Conservation (phyloP, 2,329 filamentous ascomycete genomes). For the Monosporascus cannonballus region DNA sequence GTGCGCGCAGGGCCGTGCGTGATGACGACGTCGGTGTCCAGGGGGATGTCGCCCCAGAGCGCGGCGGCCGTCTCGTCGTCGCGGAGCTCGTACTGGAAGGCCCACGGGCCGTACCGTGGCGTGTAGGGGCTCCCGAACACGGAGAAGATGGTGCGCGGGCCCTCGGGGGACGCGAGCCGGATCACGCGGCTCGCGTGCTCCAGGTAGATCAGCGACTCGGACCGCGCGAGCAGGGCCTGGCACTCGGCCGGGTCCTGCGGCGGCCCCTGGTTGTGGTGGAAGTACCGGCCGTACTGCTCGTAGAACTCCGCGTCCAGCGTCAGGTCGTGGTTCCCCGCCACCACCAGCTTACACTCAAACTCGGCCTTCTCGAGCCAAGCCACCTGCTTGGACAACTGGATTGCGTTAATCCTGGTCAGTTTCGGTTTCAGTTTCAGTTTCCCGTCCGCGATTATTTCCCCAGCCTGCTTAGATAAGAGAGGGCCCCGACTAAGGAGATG, state of each 20-base stretch:
- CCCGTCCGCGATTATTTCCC: too few relatives aligned
- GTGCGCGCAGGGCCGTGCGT: slow-evolving; percentile 63
- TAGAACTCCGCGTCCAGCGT: slow-evolving; percentile 63
- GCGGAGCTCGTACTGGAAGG: slow-evolving; percentile 54
- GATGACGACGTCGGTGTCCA: slow-evolving; percentile 58
- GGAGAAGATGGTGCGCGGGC: slow-evolving; percentile 54
- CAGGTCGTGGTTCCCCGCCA: slow-evolving; percentile 72
- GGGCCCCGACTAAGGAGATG: too few relatives aligned
- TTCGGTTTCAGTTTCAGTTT: too few relatives aligned
- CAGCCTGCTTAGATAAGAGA: too few relatives aligned
- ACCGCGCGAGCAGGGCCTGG: slow-evolving; percentile 46
- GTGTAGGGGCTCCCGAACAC: slow-evolving; percentile 69
- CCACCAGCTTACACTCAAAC: slow-evolving; percentile 64
- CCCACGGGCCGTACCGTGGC: slow-evolving; percentile 52
- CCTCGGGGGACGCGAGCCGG: slow-evolving; percentile 44
- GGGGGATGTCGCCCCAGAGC: slow-evolving; percentile 58
- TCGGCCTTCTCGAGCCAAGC: slow-evolving; percentile 61
- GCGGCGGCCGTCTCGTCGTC: slow-evolving; percentile 7
- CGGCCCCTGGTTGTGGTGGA: slow-evolving; percentile 44
- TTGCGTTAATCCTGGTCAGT: not conserved
- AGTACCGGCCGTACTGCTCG: slow-evolving; percentile 41
- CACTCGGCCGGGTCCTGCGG: slow-evolving; percentile 49
- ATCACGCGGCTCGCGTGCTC: slow-evolving; percentile 50
- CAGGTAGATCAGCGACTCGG: slow-evolving; percentile 51
- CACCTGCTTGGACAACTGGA: slow-evolving; percentile 51